Base-by-base conservation (phyloP, 306 rosid genomes). In the Sesbania bispinosa region DNA sequence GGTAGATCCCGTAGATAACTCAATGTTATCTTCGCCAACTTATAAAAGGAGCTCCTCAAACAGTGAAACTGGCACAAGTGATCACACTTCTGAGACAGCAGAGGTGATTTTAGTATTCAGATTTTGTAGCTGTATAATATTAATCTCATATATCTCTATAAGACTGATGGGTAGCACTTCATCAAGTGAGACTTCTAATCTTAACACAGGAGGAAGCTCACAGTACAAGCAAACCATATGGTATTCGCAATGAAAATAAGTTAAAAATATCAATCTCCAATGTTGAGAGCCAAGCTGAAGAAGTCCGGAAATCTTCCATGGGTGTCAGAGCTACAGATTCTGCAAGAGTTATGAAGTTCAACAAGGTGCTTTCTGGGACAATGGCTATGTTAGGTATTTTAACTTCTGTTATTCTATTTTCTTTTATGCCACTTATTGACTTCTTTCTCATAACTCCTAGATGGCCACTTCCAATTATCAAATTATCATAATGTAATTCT, bases 291-390 rank as follows among this genome's bases (percentile, higher is more conserved):
- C 41, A 73, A 16, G 43, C 89, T 32, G 84, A 83, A 83, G 93
- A 84, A 65, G 67, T 84, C 10, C 86, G 39, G 42, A 90, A 85
- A 68, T 73, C 88, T 60, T 30, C 84, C 54, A 65, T 82, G 69
- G 93, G 98, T 60, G 89, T 90, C 33, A 88, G 98, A 80, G 90
- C 98, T 71, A 93, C 96, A 41, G 98, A 93, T 78, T 85, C 97
- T 67, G 94, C 98, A 19, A 86, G 98, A 76, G 86, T 93, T 41
- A 61, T 76, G 78, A 93, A 93, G 85, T 90, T 90, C 87, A 87
- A 81, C 10, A 93, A 84, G 85, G 89, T 80, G 65, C 96, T 93
- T 71, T 88, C 97, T 1, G 94, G 85, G 81, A 88, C 96, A 10
- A 83, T 89, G 58, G 84, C 87, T 63, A 79, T 85, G 72, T 69